Evolutionary conservation across 805 yeast genomes (phyloP).

Genomic region (Scheffersomyces amazonensis): DNA sequence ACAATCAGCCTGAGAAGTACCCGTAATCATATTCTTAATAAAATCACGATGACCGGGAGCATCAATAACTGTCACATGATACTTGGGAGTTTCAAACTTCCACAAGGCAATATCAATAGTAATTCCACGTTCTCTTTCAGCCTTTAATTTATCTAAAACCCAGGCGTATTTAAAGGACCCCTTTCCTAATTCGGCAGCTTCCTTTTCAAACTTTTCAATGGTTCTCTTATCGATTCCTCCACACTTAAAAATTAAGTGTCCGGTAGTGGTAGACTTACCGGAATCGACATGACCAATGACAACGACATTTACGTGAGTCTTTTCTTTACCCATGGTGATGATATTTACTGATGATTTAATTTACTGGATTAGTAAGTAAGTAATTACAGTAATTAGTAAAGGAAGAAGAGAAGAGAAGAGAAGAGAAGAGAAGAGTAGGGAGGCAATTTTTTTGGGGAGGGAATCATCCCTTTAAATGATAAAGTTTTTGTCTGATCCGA

Average conservation of each 20-base stretch:
- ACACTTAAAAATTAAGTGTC: conserved; percentile 98
- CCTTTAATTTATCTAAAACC: conserved; percentile 94
- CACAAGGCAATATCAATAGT: conserved; percentile 83
- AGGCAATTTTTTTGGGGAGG: too few relatives aligned
- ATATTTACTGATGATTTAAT: too few relatives aligned
- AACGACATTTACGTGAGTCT: conserved; percentile 98
- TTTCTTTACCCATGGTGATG: too few relatives aligned
- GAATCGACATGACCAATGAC: conserved; percentile 99
- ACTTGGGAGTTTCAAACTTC: conserved; percentile 36
- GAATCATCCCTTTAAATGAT: too few relatives aligned
- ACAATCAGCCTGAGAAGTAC: conserved; percentile 92
- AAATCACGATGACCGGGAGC: conserved; percentile 97
- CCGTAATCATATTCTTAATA: conserved; percentile 95
- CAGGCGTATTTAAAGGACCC: conserved; percentile 98
- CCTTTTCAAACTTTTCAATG: conserved; percentile 97
- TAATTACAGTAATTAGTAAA: too few relatives aligned
- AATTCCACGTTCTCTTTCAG: conserved; percentile 97
- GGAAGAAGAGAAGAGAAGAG: too few relatives aligned
- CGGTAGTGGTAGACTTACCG: conserved; percentile 89
- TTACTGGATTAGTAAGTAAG: too few relatives aligned
- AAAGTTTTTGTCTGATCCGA: too few relatives aligned
- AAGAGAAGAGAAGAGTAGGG: too few relatives aligned
- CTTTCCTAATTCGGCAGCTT: conserved; percentile 96
- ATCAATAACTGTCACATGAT: conserved; percentile 86
- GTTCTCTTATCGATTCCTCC: conserved; percentile 99